phyloP scores from a whole-genome alignment of 1,139 yeast species.

The Pichiaceae sp. region DNA sequence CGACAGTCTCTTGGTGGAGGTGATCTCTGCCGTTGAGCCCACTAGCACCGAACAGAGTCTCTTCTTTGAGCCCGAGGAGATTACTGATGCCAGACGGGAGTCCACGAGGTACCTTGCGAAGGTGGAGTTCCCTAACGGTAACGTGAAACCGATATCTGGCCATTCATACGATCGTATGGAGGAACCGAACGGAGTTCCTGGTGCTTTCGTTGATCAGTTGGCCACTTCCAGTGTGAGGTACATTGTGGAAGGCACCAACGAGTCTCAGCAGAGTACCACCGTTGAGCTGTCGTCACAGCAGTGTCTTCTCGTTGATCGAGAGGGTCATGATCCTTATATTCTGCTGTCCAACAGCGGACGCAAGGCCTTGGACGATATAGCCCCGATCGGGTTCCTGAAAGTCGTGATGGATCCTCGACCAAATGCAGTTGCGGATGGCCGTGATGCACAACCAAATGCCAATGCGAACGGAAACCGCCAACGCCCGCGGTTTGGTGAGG shows the following conservation, averaged over 20 bases:
- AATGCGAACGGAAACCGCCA: neutral
- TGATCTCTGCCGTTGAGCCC: neutral
- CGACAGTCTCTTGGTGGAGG: neutral
- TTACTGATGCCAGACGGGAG: slow-evolving; percentile 1
- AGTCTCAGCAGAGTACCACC: slow-evolving; percentile 7
- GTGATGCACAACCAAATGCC: neutral
- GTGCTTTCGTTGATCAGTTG: slow-evolving; percentile 10
- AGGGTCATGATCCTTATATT: slow-evolving; percentile 28
- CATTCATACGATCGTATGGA: slow-evolving; percentile 11
- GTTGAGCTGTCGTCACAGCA: slow-evolving; percentile 31
- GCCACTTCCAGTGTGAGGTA: slow-evolving; percentile 10
- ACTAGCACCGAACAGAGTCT: slow-evolving; percentile 5
- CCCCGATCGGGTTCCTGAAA: slow-evolving; percentile 9
- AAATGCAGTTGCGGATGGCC: neutral
- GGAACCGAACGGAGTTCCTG: neutral
- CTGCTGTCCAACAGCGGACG: slow-evolving; percentile 31
- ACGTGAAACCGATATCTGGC: slow-evolving; percentile 4
- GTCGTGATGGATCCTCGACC: slow-evolving; percentile 3
- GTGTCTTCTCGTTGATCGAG: slow-evolving; percentile 34
- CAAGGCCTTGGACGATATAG: slow-evolving; percentile 23
- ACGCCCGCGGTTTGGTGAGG: neutral
- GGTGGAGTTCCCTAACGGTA: slow-evolving; percentile 6
- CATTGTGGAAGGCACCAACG: slow-evolving; percentile 8
- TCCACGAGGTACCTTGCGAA: neutral
- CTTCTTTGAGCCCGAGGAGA: neutral